Evolutionary conservation across 306 rosid genomes (phyloP), one percentile per base, ranked within the genome.

Genomic region (Carpinus viminea): DNA sequence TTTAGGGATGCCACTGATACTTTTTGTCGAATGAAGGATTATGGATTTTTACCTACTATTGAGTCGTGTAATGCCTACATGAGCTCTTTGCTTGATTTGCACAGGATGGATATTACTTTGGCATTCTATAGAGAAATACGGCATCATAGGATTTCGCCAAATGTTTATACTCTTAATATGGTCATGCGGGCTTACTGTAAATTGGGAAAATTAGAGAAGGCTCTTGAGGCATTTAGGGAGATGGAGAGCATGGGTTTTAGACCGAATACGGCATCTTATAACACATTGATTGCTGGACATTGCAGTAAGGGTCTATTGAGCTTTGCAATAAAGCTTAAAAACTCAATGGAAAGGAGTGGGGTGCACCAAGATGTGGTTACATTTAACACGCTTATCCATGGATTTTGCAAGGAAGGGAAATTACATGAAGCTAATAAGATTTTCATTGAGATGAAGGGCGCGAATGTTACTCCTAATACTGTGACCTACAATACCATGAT

Each of bases 1-100:
- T 80, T 89, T 13, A 84, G 96, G 73, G 1, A 74, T 51, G 93
- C 93, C 53, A 87, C 92, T 17, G 83, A 89, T 48, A 87, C 80
- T 2, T 94, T 91, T 34, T 38, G 78, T 53, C 78, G 52, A 51
- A 94, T 94, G 97, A 92, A 91, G 82, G 90, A 87, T 21, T 83
- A 91, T 60, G 98, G 97, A 3, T 88, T 91, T 74, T 87, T 83
- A 51, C 98, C 95, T 0, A 81, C 88, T 26, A 81, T 92, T 11
- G 91, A 86, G 65, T 94, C 93, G 12, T 94, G 97, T 80, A 94
- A 89, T 74, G 95, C 93, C 0, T 94, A 77, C 77, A 8, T 94
- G 12, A 89, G 95, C 80, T 88, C 95, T 0, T 26, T 88, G 85
- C 91, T 92, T 76, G 82, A 73, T 20, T 81, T 92, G 38, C 84